Percentiles rank a stretch among this genome's conserved stretches.
phyloP scores from a whole-genome alignment of 495 filamentous ascomycete genomes.

The Stereocaulon alpinum region DNA sequence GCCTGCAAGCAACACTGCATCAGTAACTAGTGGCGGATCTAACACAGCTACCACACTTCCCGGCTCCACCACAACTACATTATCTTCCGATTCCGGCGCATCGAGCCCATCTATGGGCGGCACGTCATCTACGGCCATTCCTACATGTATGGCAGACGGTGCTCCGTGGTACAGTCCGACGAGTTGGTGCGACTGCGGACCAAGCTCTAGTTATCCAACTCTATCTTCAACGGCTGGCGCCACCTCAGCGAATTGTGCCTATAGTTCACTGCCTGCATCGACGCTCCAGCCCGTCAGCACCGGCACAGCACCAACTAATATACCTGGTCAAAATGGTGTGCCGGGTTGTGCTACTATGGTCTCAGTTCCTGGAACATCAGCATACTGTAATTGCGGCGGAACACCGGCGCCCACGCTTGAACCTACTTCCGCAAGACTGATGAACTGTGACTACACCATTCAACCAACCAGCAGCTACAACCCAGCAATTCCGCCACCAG shows the following conservation, averaged over 20 bases:
- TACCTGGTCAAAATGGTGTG: neutral
- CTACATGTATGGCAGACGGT: too few relatives aligned
- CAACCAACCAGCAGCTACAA: neutral
- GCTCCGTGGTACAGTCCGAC: neutral
- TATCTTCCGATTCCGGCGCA: too few relatives aligned
- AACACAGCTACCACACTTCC: too few relatives aligned
- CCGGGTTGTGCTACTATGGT: neutral
- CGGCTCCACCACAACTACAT: too few relatives aligned
- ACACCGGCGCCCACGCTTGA: neutral
- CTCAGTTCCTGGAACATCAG: neutral
- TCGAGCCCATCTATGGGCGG: too few relatives aligned
- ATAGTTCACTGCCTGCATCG: neutral
- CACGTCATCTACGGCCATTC: too few relatives aligned
- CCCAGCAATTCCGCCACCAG: neutral
- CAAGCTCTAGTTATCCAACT: neutral
- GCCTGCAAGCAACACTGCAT: too few relatives aligned
- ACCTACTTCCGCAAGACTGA: neutral
- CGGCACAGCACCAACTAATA: neutral
- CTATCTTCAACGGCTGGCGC: neutral
- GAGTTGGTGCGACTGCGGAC: neutral
- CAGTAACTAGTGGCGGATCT: too few relatives aligned
- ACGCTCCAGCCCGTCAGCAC: neutral
- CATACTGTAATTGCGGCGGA: neutral
- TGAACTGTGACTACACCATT: neutral
- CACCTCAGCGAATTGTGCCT: neutral